Percentiles rank a stretch among this genome's conserved stretches.
Conservation (phyloP, 2,329 filamentous ascomycete genomes). For the Exophiala xenobiotica region DNA sequence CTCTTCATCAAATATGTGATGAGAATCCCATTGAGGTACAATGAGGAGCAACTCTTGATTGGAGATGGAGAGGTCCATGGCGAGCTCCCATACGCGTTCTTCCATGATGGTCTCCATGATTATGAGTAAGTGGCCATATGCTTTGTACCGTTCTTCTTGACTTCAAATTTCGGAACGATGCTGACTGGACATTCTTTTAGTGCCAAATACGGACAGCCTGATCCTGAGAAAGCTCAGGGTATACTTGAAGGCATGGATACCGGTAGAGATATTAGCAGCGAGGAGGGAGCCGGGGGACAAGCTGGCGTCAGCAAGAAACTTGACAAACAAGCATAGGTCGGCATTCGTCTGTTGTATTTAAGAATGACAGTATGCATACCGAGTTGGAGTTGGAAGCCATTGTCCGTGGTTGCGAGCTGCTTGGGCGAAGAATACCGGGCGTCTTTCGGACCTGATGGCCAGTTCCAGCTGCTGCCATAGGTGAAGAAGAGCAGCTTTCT, state of each 20-base stretch:
- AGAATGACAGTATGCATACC: no score
- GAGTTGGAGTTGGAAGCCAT: no score
- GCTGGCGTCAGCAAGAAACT: conserved; percentile 10
- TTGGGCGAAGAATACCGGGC: no score
- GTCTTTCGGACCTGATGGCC: no score
- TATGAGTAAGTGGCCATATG: conserved; percentile 2
- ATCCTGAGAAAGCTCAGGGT: conserved; percentile 9
- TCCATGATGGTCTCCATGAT: conserved; percentile 30
- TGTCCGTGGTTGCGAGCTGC: no score
- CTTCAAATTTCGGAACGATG: no score
- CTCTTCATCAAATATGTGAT: conserved; percentile 53
- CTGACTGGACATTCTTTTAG: not conserved
- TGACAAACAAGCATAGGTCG: conserved; percentile 18
- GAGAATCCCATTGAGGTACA: conserved; percentile 50
- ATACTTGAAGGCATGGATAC: conserved; percentile 20
- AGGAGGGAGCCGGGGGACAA: conserved; percentile 12
- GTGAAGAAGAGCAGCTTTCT: no score
- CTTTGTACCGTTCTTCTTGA: not conserved
- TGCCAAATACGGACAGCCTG: conserved; percentile 14
- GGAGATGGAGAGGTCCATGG: conserved; percentile 52
- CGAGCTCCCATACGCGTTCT: conserved; percentile 44
- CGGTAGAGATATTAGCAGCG: conserved; percentile 13
- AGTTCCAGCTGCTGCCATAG: no score
- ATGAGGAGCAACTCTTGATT: conserved; percentile 46
- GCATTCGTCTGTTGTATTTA: no score